Evolutionary conservation across 1,284 basidiomycete species (phyloP), one percentile per base, ranked within the genome.

Genomic region (Phaffia rhodozyma): DNA sequence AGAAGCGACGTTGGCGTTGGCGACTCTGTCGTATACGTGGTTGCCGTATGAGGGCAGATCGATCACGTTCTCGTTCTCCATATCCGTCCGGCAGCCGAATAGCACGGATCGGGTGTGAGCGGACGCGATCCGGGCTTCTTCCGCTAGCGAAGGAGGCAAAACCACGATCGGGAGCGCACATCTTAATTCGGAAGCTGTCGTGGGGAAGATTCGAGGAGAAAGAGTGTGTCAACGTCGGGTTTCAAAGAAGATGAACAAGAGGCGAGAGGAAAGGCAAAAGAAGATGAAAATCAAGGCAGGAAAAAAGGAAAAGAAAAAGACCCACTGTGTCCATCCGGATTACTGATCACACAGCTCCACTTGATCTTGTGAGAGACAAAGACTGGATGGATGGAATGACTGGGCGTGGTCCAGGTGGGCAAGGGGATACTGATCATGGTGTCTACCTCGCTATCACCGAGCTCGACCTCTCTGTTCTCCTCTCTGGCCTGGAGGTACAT

Each of bases 111-210:
- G 82, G 0, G 89, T 89, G 13, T 80, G 80, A 29, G 84, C 79
- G 5, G 89, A 86, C 30, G 84, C 81, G 0, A 80, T 76, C 52
- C 84, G 80, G 0, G 89, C 86, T 72, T 94, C 91, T 21, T 85
- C 80, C 11, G 88, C 79, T 1, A 92, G 77, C 11, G 82, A 78
- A 66, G 81, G 71, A 68, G 91, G 86, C 29, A 96, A 84, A 51
- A 96, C 80, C 70, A 87, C 83, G 48, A 97, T 77, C 0, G 91
- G 92, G 0, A 96, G 80, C 0, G 91, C 91, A 73, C 91, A 96
- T 9, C 91, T 84, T 25, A 97, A 79, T 75, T 94, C 91, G 2
- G 89, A 92, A 1, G 85, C 86, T 65, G 63, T 3, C 23, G 29
- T 18, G 29, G 47, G 51, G 66, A 64, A 67, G 62, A 63, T 61